Conservation (phyloP, 345 rosid genomes). For the Eucalyptus marginata region DNA sequence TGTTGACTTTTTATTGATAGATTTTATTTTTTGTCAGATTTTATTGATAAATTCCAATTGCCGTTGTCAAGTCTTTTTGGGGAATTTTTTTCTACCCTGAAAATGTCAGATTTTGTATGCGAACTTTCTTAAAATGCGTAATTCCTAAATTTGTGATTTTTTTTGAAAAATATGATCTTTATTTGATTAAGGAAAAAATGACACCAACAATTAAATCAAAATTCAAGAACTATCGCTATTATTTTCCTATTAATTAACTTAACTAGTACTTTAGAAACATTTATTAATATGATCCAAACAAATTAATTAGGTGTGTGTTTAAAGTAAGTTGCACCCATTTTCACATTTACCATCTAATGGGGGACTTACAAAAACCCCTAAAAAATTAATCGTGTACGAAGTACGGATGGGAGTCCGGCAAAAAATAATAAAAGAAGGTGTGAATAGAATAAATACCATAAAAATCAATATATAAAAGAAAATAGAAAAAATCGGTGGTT, state of each 20-base stretch:
- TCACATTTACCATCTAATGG: too few species aligned
- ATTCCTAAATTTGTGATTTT: background rate
- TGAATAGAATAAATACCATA: background rate
- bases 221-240: fast-evolving
- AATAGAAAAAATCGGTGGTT: background rate
- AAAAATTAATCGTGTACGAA: too few species aligned
- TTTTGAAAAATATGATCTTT: background rate
- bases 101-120: background rate
- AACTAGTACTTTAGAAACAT: background rate
- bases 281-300: too few species aligned
- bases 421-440: too few species aligned
- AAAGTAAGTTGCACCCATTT: too few species aligned
- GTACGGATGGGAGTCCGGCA: too few species aligned
- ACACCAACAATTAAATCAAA: too few species aligned
- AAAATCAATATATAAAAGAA: too few species aligned
- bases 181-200: background rate
- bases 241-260: background rate
- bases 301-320: too few species aligned
- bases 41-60: background rate
- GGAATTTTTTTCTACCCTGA: fast-evolving
- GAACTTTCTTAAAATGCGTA: fast-evolving
- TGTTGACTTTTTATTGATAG: background rate
- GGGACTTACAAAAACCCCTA: too few species aligned
- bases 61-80: background rate
- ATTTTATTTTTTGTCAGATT: background rate